phyloP scores from a whole-genome alignment of 2,329 filamentous ascomycete genomes.

The Hypoxylon sp. region DNA sequence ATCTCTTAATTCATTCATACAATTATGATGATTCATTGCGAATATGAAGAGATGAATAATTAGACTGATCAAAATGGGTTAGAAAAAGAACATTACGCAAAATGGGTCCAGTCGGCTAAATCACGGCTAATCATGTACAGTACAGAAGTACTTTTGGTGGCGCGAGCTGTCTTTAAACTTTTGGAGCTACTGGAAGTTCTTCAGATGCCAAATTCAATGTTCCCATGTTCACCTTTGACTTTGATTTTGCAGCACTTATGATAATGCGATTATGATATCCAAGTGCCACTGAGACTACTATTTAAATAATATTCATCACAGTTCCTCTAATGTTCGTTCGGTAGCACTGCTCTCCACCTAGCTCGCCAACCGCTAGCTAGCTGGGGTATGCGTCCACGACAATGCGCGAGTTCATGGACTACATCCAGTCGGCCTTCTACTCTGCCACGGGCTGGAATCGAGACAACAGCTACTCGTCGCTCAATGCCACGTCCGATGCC shows the following conservation, averaged over 20 bases:
- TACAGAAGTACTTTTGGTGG: neutral
- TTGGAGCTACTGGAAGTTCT: slow-evolving; percentile 1
- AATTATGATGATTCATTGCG: neutral
- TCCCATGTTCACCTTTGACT: neutral
- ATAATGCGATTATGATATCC: neutral
- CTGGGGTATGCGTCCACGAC: slow-evolving; percentile 46
- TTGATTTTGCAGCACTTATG: neutral
- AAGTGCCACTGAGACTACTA: neutral
- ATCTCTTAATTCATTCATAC: neutral
- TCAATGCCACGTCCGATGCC: slow-evolving; percentile 87
- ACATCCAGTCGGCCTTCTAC: slow-evolving; percentile 92
- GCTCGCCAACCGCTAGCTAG: slow-evolving; percentile 37
- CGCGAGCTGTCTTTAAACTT: slow-evolving; percentile 2
- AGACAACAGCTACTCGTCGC: slow-evolving; percentile 90
- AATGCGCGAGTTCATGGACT: slow-evolving; percentile 98
- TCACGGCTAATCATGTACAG: slow-evolving; percentile 2
- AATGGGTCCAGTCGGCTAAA: slow-evolving; percentile 8
- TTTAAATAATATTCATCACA: neutral
- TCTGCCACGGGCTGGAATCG: slow-evolving; percentile 88
- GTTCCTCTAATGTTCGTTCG: slow-evolving; percentile 30
- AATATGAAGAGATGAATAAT: neutral
- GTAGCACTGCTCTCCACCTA: slow-evolving; percentile 36
- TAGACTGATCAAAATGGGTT: neutral
- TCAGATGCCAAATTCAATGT: neutral
- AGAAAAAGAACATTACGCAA: neutral